A percentile compares a stretch with the other conserved stretches of the same genome.
phyloP scores from a whole-genome alignment of 2,329 filamentous ascomycete genomes.

The Pseudogymnoascus sp. region DNA sequence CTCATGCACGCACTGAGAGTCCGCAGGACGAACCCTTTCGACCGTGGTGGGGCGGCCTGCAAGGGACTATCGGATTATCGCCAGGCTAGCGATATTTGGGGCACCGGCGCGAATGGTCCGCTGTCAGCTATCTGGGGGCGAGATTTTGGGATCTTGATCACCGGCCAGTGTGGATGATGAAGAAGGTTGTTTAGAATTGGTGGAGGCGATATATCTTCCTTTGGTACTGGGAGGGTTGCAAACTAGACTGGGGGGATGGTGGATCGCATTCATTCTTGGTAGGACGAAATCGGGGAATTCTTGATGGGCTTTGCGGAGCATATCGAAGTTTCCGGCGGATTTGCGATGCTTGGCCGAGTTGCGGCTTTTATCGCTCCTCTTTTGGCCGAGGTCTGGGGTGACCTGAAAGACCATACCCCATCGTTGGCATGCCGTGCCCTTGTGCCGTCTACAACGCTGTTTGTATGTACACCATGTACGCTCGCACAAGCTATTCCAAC shows the following conservation, averaged over 20 bases:
- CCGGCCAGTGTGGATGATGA: background rate
- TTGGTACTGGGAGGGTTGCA: background rate
- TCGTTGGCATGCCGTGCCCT: background rate
- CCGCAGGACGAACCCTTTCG: background rate
- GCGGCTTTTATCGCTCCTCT: background rate
- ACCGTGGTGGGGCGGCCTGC: background rate
- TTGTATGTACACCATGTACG: no score
- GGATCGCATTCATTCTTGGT: background rate
- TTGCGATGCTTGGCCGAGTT: background rate
- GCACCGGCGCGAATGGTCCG: background rate
- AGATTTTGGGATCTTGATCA: background rate
- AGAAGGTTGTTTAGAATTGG: background rate
- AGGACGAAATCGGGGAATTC: background rate
- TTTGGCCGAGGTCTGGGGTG: background rate
- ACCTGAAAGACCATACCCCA: background rate
- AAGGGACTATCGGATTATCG: conserved; percentile 6
- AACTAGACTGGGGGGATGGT: background rate
- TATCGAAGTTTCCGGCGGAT: background rate
- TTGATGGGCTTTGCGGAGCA: background rate
- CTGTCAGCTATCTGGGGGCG: background rate
- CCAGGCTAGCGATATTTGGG: background rate
- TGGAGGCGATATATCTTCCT: background rate
- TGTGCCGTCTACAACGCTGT: background rate
- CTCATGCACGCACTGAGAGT: background rate
- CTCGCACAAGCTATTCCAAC: background rate